Evolutionary conservation across 768 basidiomycete species (phyloP).

Genomic region (Agaricus subrufescens): DNA sequence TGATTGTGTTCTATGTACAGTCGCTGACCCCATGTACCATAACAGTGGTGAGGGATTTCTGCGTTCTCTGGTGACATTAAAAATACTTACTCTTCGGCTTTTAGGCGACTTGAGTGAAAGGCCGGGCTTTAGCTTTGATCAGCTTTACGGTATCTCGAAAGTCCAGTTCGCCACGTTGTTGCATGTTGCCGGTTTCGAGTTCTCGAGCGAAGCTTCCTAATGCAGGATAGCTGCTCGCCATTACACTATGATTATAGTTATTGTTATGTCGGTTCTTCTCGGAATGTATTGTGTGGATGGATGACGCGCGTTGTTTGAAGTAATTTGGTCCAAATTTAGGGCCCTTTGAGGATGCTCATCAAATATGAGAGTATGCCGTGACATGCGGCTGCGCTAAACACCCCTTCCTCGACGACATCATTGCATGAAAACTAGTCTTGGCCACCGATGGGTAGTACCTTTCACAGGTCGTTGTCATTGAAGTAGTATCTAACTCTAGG

Average conservation of each 20-base stretch:
- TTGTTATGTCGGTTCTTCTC: background rate
- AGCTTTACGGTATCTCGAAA: conserved; percentile 80
- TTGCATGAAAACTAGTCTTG: conserved; percentile 4
- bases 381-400: background rate
- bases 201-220: conserved; percentile 10
- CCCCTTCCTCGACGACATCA: background rate
- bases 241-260: background rate
- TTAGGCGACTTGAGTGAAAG: conserved; percentile 76
- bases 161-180: conserved; percentile 78
- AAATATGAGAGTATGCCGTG: background rate
- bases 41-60: conserved; percentile 51
- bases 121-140: conserved; percentile 77
- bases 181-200: conserved; percentile 62
- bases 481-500: background rate
- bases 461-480: background rate
- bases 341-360: background rate
- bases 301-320: conserved; percentile 9
- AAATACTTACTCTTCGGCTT: conserved; percentile 2
- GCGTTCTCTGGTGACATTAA: background rate
- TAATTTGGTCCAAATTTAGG: background rate
- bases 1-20: conserved; percentile 27
- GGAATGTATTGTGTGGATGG: background rate
- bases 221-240: background rate
- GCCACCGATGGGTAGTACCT: conserved; percentile 2
- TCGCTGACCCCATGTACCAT: conserved; percentile 88